A percentile compares a stretch with the other conserved stretches of the same genome.
Evolutionary conservation across 257 asterid genomes (phyloP).

Genomic region (Solanum pinnatisectum): DNA sequence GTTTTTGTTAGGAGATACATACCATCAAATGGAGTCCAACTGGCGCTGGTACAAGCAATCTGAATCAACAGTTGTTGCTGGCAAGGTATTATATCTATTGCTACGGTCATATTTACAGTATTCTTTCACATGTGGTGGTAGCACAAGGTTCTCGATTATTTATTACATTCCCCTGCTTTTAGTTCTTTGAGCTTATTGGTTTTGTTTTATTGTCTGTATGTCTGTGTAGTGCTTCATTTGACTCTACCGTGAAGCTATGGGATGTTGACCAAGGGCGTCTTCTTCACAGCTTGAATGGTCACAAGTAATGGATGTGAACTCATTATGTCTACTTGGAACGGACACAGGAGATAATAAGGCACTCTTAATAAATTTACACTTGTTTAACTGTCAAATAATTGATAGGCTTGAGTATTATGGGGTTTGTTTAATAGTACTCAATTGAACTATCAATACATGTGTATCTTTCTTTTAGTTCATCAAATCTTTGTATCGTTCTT

Average conservation of each 20-base stretch:
- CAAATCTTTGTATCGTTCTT: not conserved
- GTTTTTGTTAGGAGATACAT: slow-evolving; percentile 57
- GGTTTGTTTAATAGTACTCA: not conserved
- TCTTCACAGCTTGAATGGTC: slow-evolving; percentile 74
- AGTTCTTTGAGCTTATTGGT: too few relatives aligned
- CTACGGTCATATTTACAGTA: not conserved
- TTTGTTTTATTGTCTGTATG: not conserved
- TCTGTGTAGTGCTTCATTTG: slow-evolving; percentile 75
- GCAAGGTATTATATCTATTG: slow-evolving; percentile 48
- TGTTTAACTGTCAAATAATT: not conserved
- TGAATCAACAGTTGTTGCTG: slow-evolving; percentile 59
- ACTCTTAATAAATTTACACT: not conserved
- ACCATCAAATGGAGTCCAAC: slow-evolving; percentile 97
- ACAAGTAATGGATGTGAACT: slow-evolving; percentile 36
- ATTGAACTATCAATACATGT: not conserved
- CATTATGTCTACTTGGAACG: not conserved
- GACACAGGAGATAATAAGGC: not conserved
- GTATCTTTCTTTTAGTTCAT: not conserved
- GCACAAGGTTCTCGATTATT: not conserved
- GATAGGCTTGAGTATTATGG: not conserved
- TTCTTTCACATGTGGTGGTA: not conserved
- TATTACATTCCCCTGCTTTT: not conserved
- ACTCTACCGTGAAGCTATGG: slow-evolving; percentile 94
- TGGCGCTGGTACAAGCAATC: slow-evolving; percentile 78
- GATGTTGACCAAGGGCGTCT: slow-evolving; percentile 55